These are phyloP conservation scores for Fraxinus nigra DNA, from an alignment of 305 asterid species.

Conservation along the genomic window DNA sequence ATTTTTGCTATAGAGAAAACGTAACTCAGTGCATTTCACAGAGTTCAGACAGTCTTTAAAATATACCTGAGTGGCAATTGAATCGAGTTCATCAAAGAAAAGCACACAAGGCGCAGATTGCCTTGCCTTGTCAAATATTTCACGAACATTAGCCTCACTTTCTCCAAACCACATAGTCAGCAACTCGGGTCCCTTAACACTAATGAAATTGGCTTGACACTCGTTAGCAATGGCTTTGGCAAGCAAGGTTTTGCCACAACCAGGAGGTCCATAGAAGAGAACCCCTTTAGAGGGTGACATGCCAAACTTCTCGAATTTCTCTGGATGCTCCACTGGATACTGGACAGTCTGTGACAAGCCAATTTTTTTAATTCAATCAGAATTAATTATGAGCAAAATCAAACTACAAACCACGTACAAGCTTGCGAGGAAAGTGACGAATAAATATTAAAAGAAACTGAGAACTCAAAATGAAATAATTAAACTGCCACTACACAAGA, in stretches of 20 bases:
- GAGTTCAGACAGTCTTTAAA: neutral
- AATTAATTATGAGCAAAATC: neutral
- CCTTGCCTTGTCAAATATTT: constrained; percentile 49
- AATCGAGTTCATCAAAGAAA: constrained; percentile 50
- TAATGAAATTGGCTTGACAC: constrained; percentile 46
- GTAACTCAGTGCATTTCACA: neutral
- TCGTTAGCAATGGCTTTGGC: constrained; percentile 48
- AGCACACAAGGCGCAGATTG: constrained; percentile 54
- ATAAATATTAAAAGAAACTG: neutral
- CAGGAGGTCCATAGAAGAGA: constrained; percentile 50
- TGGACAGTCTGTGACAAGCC: constrained; percentile 38
- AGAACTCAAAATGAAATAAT: neutral
- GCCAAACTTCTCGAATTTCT: constrained; percentile 43
- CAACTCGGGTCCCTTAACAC: constrained; percentile 45
- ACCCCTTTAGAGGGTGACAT: constrained; percentile 55
- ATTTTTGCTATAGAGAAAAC: neutral
- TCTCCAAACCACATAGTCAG: constrained; percentile 55
- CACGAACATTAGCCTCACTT: constrained; percentile 51
- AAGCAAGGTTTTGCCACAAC: constrained; percentile 48
- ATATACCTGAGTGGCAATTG: constrained; percentile 46
- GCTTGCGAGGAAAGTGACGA: neutral
- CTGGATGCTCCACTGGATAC: constrained; percentile 50
- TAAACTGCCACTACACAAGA: neutral
- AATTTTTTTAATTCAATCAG: neutral
- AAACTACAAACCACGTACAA: neutral